A percentile compares a stretch with the other conserved stretches of the same genome.
Conservation (phyloP, 108 stramenopile species). For the Asterionellopsis glacialis region DNA sequence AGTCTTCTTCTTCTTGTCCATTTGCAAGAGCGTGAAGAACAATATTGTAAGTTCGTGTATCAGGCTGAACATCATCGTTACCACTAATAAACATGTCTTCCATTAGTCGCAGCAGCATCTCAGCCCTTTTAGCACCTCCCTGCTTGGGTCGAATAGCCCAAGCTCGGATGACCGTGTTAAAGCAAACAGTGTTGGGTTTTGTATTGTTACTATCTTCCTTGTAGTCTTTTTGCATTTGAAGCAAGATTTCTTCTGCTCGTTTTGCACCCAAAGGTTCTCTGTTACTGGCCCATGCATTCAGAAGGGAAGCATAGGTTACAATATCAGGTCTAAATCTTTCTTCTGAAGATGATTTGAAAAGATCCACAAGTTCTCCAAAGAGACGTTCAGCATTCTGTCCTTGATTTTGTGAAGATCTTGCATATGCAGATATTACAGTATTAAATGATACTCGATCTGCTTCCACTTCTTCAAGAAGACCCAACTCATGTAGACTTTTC, state of each 20-base stretch:
- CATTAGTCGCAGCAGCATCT: conserved; percentile 1
- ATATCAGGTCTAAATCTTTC: conserved; percentile 19
- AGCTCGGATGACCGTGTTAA: conserved; percentile 46
- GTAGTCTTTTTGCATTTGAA: conserved; percentile 31
- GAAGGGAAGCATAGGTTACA: conserved; percentile 20
- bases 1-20: neutral
- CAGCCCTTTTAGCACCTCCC: conserved; percentile 8
- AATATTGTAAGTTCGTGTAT: conserved; percentile 21
- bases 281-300: conserved; percentile 30
- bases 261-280: conserved; percentile 13
- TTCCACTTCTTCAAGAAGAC: neutral
- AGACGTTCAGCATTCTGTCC: conserved; percentile 27
- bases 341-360: neutral
- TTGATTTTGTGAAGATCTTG: conserved; percentile 17
- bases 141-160: conserved; percentile 33
- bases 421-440: conserved; percentile 23
- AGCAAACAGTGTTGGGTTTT: conserved; percentile 32
- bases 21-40: conserved; percentile 18
- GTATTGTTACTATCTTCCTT: conserved; percentile 7
- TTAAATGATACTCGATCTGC: conserved; percentile 18
- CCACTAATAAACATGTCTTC: conserved; percentile 1
- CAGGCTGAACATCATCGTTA: conserved; percentile 11
- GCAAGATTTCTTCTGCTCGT: conserved; percentile 20
- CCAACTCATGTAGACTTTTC: conserved; percentile 2
- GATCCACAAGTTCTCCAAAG: conserved; percentile 14